Conservation (phyloP, 2,329 filamentous ascomycete genomes). For the Microdochium nivale region DNA sequence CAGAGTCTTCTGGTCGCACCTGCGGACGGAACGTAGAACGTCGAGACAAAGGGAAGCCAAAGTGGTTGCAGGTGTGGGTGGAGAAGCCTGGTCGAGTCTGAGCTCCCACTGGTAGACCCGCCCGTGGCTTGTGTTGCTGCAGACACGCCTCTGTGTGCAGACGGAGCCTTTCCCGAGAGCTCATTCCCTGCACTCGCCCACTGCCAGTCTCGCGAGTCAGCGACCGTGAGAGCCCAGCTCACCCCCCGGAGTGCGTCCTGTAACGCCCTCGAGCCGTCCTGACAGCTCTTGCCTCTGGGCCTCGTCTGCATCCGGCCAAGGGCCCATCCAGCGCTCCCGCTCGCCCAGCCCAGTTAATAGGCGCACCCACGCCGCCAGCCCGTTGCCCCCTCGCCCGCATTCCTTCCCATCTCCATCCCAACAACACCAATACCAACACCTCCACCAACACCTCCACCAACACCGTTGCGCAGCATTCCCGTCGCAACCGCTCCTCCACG, state of each 20-base stretch:
- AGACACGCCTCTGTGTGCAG: background rate
- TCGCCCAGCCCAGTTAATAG: background rate
- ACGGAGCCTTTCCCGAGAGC: background rate
- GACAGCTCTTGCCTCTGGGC: background rate
- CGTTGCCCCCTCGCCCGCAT: background rate
- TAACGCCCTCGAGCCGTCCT: background rate
- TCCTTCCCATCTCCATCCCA: background rate
- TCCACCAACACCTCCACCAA: background rate
- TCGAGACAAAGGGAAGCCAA: background rate
- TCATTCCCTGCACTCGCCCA: background rate
- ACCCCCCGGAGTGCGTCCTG: background rate
- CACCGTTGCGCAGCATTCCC: no score
- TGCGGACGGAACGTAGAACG: no score
- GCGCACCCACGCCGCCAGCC: background rate
- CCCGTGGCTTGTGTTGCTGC: background rate
- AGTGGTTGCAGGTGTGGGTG: constrained; percentile 1
- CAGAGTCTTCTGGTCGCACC: background rate
- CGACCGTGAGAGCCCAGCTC: background rate
- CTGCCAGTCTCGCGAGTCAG: background rate
- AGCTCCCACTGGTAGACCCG: background rate
- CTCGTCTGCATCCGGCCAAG: background rate
- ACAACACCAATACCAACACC: background rate
- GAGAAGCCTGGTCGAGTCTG: background rate
- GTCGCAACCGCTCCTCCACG: background rate
- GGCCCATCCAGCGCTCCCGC: background rate